Evolutionary conservation across 768 basidiomycete genomes (phyloP).

Genomic region (Auricularia sp.): DNA sequence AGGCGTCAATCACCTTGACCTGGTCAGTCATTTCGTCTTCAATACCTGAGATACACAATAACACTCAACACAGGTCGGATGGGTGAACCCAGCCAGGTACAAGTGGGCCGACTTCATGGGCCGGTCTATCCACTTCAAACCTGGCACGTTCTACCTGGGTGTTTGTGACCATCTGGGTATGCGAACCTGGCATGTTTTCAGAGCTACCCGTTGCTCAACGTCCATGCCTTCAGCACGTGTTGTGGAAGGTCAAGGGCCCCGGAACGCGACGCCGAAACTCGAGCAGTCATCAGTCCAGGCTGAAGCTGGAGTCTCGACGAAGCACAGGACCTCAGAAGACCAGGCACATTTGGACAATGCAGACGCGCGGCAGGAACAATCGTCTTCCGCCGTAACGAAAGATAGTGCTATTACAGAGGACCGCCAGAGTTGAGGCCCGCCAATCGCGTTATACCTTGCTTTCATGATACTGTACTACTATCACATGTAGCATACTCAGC

Average conservation of each 20-base stretch:
- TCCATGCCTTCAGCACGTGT: background rate
- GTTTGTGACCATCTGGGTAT: background rate
- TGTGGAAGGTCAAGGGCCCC: background rate
- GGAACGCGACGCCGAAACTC: background rate
- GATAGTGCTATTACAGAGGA: no score
- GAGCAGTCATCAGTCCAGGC: background rate
- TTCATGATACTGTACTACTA: no score
- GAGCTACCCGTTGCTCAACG: background rate
- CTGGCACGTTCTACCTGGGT: constrained; percentile 76
- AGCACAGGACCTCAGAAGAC: background rate
- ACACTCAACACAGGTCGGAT: constrained; percentile 42
- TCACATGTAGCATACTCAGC: no score
- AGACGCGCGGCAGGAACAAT: no score
- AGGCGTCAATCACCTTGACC: constrained; percentile 84
- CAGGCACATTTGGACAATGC: background rate
- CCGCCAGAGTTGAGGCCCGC: no score
- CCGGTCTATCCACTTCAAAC: constrained; percentile 82
- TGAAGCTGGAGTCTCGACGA: background rate
- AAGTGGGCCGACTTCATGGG: constrained; percentile 86
- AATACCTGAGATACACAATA: background rate
- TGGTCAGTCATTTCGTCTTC: constrained; percentile 27
- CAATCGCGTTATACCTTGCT: no score
- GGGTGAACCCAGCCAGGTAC: constrained; percentile 84
- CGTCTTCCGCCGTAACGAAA: no score
- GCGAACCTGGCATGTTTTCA: background rate